Percentiles rank a stretch among this genome's conserved stretches.
Evolutionary conservation across 2,329 filamentous ascomycete genomes (phyloP).

Genomic region (Neopestalotiopsis sp.): DNA sequence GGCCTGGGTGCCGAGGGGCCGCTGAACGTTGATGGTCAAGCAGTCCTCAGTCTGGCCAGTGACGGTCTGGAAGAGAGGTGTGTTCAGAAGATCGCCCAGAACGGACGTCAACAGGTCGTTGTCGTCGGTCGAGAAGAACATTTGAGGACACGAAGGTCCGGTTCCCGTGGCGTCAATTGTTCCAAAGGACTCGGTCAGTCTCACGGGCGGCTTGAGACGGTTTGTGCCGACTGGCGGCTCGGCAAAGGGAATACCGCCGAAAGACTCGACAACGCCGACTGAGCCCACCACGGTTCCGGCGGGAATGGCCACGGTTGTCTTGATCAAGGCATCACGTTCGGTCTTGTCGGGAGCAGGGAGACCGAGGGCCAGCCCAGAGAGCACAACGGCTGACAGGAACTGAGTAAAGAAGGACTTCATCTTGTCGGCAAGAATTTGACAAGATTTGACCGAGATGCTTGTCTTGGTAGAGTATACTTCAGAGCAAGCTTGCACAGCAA

Average conservation of each 20-base stretch:
- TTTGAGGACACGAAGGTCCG: slow-evolving; percentile 73
- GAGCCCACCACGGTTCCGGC: slow-evolving; percentile 36
- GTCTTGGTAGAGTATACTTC: background rate
- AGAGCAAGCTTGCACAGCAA: background rate
- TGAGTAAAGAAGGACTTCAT: slow-evolving; percentile 16
- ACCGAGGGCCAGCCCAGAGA: slow-evolving; percentile 13
- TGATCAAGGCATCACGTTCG: slow-evolving; percentile 25
- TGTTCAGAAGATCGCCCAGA: slow-evolving; percentile 55
- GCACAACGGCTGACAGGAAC: background rate
- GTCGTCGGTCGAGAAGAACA: slow-evolving; percentile 57
- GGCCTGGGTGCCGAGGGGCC: slow-evolving; percentile 60
- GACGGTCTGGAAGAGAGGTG: slow-evolving; percentile 61
- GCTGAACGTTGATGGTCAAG: slow-evolving; percentile 63
- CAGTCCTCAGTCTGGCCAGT: slow-evolving; percentile 67
- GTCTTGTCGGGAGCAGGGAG: slow-evolving; percentile 24
- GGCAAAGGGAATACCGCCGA: slow-evolving; percentile 78
- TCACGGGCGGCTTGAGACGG: slow-evolving; percentile 72
- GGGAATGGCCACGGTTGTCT: slow-evolving; percentile 30
- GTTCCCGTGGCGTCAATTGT: slow-evolving; percentile 63
- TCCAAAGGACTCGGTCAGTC: slow-evolving; percentile 61
- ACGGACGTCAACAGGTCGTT: slow-evolving; percentile 38
- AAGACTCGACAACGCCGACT: slow-evolving; percentile 61
- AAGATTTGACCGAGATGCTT: background rate
- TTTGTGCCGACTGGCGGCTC: slow-evolving; percentile 69
- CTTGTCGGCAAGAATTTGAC: background rate